Evolutionary conservation across 768 basidiomycete species (phyloP), one percentile per base, ranked within the genome.

Genomic region (Megacollybia marginata): DNA sequence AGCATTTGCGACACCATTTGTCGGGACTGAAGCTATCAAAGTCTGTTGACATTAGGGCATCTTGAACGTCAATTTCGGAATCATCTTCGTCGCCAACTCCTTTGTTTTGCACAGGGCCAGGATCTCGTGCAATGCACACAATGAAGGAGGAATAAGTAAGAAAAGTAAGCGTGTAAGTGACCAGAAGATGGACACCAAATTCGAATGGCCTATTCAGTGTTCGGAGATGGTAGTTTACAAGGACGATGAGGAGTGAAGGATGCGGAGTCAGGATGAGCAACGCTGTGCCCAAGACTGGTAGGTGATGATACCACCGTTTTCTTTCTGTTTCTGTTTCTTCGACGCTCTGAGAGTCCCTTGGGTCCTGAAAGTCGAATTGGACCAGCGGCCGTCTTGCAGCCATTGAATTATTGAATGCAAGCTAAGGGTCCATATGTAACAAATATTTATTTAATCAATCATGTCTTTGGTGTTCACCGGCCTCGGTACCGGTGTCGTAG

Each of bases 1-100:
- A 85, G 60, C 89, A 92, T 52, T 81, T 82, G 48, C 80, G 75
- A 62, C 88, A 91, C 85, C 86, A 91, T 54, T 71, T 80, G 18
- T 75, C 78, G 1, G 82, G 80, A 5, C 67, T 63, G 46, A 68
- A 69, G 49, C 73, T 67, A 46, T 82, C 81, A 32, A 74, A 69
- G 53, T 77, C 66, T 8, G 69, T 61, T 32, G 65, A 62, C 66
- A 85, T 75, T 36, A 91, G 68, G 11, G 85, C 85, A 52, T 88
- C 82, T 11, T 65, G 70, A 42, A 88, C 59, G 32, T 70, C 75
- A 46, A 82, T 64, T 48, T 75, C 73, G 33, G 69, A 71, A 38
- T 66, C 65, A 13, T 61, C 65, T 12, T 56, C 59, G 16, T 64
- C 59, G 15, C 54, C 28, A 13, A 54, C 61, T 23, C 64, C 68